Evolutionary conservation across 768 basidiomycete species (phyloP).

Genomic region (Cubamyces sp.): DNA sequence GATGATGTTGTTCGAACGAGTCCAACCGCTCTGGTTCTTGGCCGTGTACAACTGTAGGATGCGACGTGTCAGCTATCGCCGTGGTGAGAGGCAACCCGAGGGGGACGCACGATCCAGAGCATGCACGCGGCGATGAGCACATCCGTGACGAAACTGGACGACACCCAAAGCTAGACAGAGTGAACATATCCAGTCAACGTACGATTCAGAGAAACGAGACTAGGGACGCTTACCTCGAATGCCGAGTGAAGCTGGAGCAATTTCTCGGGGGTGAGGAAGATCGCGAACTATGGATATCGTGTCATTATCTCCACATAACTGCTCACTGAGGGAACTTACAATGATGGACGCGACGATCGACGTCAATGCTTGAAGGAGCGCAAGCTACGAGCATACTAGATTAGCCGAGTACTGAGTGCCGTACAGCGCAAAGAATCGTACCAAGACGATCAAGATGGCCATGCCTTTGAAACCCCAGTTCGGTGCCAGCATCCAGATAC

Average conservation of each 20-base stretch:
- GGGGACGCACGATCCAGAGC: constrained; percentile 32
- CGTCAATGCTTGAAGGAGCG: constrained; percentile 20
- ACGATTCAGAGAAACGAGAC: too few relatives aligned
- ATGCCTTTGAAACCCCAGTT: constrained; percentile 9
- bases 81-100: background rate
- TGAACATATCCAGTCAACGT: too few relatives aligned
- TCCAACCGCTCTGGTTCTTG: constrained; percentile 6
- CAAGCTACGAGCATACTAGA: constrained; percentile 8
- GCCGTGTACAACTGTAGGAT: background rate
- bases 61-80: background rate
- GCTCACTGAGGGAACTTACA: background rate
- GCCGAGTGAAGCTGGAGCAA: constrained; percentile 5
- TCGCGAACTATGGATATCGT: background rate
- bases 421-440: background rate
- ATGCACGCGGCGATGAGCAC: constrained; percentile 34
- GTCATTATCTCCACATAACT: too few relatives aligned
- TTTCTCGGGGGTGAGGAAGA: background rate
- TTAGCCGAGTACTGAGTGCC: background rate
- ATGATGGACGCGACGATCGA: constrained; percentile 21
- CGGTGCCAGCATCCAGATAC: constrained; percentile 13
- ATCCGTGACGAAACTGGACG: constrained; percentile 31
- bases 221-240: background rate
- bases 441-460: constrained; percentile 3
- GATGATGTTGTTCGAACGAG: constrained; percentile 9
- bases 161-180: constrained; percentile 32